Conservation (phyloP, 805 yeast genomes). For the Ogataea zsoltii region DNA sequence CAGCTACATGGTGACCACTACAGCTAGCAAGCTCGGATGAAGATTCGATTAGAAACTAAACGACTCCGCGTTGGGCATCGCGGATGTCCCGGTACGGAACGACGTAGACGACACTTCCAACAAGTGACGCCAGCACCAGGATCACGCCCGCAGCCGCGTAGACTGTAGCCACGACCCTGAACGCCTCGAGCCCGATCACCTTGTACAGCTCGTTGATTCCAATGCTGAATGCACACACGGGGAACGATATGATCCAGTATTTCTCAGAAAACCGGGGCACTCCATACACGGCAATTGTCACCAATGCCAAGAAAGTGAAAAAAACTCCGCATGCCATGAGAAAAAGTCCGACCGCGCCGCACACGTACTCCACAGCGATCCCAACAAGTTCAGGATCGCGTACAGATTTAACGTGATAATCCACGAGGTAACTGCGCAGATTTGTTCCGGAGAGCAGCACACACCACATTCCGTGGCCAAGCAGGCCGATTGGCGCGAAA, state of each 20-base stretch:
- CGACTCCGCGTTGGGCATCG: neutral
- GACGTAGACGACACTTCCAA: conserved; percentile 35
- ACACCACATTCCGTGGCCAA: conserved; percentile 83
- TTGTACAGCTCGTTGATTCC: conserved; percentile 53
- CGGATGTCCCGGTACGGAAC: conserved; percentile 26
- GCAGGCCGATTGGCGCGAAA: conserved; percentile 75
- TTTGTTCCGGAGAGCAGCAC: conserved; percentile 42
- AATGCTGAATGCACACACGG: conserved; percentile 73
- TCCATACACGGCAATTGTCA: conserved; percentile 34
- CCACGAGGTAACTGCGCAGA: conserved; percentile 13
- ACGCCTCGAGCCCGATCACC: conserved; percentile 48
- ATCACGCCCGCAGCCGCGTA: conserved; percentile 56
- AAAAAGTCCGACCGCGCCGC: conserved; percentile 16
- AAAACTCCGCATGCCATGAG: conserved; percentile 25
- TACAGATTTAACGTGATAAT: conserved; percentile 7
- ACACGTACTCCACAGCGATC: conserved; percentile 10
- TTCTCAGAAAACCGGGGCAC: conserved; percentile 42
- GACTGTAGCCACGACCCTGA: conserved; percentile 60
- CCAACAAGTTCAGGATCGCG: conserved; percentile 13
- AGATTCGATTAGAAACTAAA: too few relatives aligned
- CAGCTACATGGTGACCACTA: too few relatives aligned
- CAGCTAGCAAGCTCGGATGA: too few relatives aligned
- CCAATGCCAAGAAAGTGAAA: conserved; percentile 45
- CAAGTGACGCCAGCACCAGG: conserved; percentile 40
- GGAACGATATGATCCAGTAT: conserved; percentile 86